Evolutionary conservation across 1,139 yeast species (phyloP).

Genomic region (Meyerozyma guilliermondii): DNA sequence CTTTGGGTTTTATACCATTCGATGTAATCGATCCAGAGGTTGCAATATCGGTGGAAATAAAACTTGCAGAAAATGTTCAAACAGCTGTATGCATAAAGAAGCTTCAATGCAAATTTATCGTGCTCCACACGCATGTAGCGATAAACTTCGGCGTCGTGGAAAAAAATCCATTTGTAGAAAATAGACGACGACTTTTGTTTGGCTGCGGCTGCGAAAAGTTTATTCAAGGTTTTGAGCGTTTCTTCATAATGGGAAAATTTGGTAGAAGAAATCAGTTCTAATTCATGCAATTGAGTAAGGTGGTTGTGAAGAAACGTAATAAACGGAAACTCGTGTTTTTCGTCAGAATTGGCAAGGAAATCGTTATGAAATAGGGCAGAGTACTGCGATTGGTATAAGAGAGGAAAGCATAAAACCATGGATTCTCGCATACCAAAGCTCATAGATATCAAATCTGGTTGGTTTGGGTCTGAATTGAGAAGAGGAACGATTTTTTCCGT

Average conservation of each 20-base stretch:
- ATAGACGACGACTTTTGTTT: conserved; percentile 21
- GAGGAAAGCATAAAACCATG: conserved; percentile 11
- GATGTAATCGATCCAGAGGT: conserved; percentile 9
- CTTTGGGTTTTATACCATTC: conserved; percentile 5
- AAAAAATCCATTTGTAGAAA: conserved; percentile 22
- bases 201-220: conserved; percentile 11
- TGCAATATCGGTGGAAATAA: conserved; percentile 4
- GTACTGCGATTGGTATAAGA: conserved; percentile 10
- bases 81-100: conserved; percentile 8
- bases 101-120: conserved; percentile 20
- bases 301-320: conserved; percentile 12
- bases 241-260: conserved; percentile 8
- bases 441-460: conserved; percentile 17
- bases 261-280: conserved; percentile 7
- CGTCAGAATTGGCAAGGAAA: conserved; percentile 8
- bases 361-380: conserved; percentile 12
- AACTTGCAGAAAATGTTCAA: conserved; percentile 6
- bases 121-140: conserved; percentile 14
- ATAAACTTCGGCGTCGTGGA: conserved; percentile 15
- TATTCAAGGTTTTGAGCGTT: conserved; percentile 11
- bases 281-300: conserved; percentile 5
- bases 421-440: conserved; percentile 15
- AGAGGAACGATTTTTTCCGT: conserved; percentile 28
- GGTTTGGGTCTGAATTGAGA: conserved; percentile 16
- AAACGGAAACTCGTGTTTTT: conserved; percentile 12